phyloP scores from a whole-genome alignment of 2,329 filamentous ascomycete species.

The Claviceps quebecensis region DNA sequence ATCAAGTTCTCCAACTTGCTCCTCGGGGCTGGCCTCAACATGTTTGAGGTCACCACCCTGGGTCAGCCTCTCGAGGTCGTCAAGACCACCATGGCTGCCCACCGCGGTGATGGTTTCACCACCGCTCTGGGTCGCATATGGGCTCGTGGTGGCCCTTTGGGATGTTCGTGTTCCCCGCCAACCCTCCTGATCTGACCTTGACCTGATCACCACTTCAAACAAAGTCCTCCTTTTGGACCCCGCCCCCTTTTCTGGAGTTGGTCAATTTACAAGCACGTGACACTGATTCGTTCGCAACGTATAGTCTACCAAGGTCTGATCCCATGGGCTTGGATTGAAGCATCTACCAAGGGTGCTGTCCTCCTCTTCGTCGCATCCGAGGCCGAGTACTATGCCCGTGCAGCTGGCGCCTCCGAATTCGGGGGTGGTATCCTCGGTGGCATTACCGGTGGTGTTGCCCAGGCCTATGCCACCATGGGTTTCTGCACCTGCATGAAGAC shows the following conservation, averaged over 20 bases:
- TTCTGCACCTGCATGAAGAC: conserved; percentile 99
- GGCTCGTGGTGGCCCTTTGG: conserved; percentile 81
- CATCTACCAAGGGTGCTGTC: conserved; percentile 97
- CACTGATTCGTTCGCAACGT: conserved; percentile 36
- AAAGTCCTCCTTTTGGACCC: too few species aligned
- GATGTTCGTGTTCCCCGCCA: conserved; percentile 53
- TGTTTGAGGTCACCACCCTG: conserved; percentile 69
- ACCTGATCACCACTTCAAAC: background rate
- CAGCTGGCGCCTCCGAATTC: conserved; percentile 74
- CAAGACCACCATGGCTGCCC: conserved; percentile 99
- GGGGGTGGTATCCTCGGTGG: conserved; percentile 78
- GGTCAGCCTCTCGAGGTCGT: conserved; percentile 85
- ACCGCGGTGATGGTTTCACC: conserved; percentile 76
- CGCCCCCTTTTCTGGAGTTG: background rate
- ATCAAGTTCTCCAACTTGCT: conserved; percentile 99
- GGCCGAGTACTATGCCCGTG: conserved; percentile 86
- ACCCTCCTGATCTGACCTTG: too few species aligned
- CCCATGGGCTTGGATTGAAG: conserved; percentile 99
- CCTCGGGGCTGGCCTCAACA: conserved; percentile 82
- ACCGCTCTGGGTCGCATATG: conserved; percentile 77
- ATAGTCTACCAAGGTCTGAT: conserved; percentile 98
- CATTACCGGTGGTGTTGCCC: conserved; percentile 86
- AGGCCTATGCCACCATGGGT: conserved; percentile 98
- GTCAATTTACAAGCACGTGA: too few species aligned
- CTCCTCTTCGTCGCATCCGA: conserved; percentile 98